These are phyloP conservation scores for Amanita polypyramis DNA, from an alignment of 768 basidiomycete species.

Conservation along the genomic window DNA sequence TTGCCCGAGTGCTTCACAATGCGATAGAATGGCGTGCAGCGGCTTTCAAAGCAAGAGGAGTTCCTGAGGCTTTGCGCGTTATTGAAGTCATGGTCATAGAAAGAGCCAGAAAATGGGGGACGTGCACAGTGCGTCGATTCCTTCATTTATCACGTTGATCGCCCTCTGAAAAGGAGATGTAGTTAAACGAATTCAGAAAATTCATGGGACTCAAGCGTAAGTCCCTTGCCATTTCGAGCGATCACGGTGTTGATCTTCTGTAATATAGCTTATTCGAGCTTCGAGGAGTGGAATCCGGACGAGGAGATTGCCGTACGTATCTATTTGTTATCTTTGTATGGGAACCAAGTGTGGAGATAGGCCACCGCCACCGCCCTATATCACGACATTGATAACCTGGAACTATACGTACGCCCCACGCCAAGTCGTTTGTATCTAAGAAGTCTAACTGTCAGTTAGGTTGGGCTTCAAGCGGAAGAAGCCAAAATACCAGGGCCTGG, in stretches of 20 bases:
- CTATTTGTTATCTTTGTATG: not conserved
- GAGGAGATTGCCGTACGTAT: constrained; percentile 39
- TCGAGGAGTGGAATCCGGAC: constrained; percentile 67
- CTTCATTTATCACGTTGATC: not conserved
- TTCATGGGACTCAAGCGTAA: constrained; percentile 64
- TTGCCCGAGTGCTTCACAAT: constrained; percentile 51
- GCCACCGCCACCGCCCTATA: constrained; percentile 57
- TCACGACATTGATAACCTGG: constrained; percentile 66
- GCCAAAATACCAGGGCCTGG: constrained; percentile 54
- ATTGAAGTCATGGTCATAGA: constrained; percentile 64
- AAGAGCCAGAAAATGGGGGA: constrained; percentile 57
- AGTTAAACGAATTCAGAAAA: constrained; percentile 64
- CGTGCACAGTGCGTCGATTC: constrained; percentile 46
- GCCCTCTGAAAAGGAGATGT: constrained; percentile 6
- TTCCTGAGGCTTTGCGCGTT: constrained; percentile 51
- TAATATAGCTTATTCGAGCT: constrained; percentile 42
- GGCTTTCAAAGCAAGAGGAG: constrained; percentile 61
- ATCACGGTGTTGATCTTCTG: constrained; percentile 1
- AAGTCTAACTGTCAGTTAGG: constrained; percentile 19
- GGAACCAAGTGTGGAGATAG: constrained; percentile 20
- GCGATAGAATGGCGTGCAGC: constrained; percentile 50
- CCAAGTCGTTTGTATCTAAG: not conserved
- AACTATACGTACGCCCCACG: constrained; percentile 50
- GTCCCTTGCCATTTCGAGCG: constrained; percentile 9
- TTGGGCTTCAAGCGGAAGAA: constrained; percentile 66